phyloP scores from a whole-genome alignment of 306 rosid genomes.

The Spatholobus suberectus region DNA sequence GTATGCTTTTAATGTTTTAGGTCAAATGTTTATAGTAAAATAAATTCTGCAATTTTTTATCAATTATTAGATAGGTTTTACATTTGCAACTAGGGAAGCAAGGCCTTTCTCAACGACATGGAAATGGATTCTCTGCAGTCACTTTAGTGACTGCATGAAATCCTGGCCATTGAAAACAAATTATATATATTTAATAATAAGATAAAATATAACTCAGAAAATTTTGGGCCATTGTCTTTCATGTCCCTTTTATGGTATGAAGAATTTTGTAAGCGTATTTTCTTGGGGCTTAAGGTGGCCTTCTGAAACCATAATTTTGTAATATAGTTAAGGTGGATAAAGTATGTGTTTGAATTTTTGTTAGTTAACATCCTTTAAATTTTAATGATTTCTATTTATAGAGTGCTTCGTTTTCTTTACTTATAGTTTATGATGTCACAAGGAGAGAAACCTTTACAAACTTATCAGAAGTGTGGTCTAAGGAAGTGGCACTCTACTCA shows the following conservation, averaged over 20 bases:
- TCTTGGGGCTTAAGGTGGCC: conserved; percentile 23
- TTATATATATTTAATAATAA: too few species aligned
- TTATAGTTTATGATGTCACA: conserved; percentile 87
- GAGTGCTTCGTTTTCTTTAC: conserved; percentile 33
- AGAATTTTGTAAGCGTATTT: not conserved
- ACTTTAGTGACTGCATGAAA: too few species aligned
- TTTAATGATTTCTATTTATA: conserved; percentile 27
- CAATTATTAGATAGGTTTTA: conserved; percentile 23
- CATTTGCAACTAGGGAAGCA: conserved; percentile 7
- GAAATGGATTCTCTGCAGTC: too few species aligned
- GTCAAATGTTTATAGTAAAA: not conserved
- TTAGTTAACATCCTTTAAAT: conserved; percentile 6
- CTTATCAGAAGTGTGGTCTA: conserved; percentile 88
- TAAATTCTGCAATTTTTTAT: not conserved
- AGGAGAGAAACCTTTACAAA: conserved; percentile 84
- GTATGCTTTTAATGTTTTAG: conserved; percentile 12
- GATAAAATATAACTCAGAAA: too few species aligned
- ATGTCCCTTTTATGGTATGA: conserved; percentile 14
- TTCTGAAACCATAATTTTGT: conserved; percentile 13
- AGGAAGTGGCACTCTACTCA: conserved; percentile 84
- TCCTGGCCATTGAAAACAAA: too few species aligned
- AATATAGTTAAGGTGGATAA: conserved; percentile 15
- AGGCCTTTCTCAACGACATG: not conserved
- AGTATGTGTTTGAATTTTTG: conserved; percentile 1
- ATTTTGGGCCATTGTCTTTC: conserved; percentile 13